These are phyloP conservation scores for Erodium texanum DNA, from an alignment of 441 rosid genomes.

Conservation along the genomic window DNA sequence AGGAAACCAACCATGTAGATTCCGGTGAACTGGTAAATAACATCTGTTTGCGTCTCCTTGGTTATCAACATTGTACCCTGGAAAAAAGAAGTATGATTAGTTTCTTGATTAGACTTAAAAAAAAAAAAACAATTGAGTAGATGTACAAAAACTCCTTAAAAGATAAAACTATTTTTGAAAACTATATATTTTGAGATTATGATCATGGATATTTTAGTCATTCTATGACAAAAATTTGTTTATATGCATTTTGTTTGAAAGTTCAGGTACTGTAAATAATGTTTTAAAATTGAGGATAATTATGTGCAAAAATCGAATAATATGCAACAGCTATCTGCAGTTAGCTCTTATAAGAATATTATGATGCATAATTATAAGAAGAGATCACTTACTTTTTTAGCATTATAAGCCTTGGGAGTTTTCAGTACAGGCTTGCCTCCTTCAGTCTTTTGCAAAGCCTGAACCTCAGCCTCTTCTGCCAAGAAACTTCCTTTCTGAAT, in stretches of 20 bases:
- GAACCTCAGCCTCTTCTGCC: conserved; percentile 39
- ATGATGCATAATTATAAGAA: background rate
- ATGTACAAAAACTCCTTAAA: too few species aligned
- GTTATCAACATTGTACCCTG: conserved; percentile 21
- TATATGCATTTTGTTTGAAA: too few species aligned
- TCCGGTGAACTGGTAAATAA: conserved; percentile 39
- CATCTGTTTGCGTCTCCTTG: conserved; percentile 16
- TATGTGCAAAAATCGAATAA: too few species aligned
- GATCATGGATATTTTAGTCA: too few species aligned
- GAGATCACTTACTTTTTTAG: conserved; percentile 28
- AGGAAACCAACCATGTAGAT: conserved; percentile 48
- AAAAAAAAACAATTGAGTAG: too few species aligned
- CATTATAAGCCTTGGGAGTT: conserved; percentile 22
- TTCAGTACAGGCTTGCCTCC: conserved; percentile 27
- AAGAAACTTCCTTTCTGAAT: conserved; percentile 52
- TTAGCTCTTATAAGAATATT: background rate
- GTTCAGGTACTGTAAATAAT: too few species aligned
- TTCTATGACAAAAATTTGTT: too few species aligned
- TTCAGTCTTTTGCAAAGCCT: conserved; percentile 46
- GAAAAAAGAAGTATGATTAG: background rate
- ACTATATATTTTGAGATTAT: too few species aligned
- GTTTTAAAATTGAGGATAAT: too few species aligned
- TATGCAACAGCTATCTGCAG: too few species aligned
- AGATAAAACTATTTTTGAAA: too few species aligned
- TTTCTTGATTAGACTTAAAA: background rate